phyloP scores from a whole-genome alignment of 441 rosid species.

The Kokia cookei region DNA sequence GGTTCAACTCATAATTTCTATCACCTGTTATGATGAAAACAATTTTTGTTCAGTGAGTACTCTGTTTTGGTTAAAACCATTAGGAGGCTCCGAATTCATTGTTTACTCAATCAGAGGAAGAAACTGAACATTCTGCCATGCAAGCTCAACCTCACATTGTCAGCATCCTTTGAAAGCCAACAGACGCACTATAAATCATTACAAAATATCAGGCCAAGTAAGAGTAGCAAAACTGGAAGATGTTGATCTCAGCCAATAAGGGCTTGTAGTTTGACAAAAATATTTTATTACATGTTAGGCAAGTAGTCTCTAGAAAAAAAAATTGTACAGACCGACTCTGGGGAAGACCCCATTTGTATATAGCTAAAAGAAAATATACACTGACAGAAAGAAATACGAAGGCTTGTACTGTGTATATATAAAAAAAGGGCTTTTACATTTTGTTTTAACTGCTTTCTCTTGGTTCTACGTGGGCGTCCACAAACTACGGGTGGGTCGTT shows the following conservation, averaged over 20 bases:
- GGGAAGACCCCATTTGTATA: background rate
- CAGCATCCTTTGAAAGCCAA: conserved; percentile 20
- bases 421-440: background rate
- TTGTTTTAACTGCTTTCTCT: background rate
- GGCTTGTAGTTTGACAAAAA: background rate
- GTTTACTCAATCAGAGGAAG: conserved; percentile 51
- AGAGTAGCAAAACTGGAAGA: background rate
- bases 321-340: background rate
- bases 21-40: background rate
- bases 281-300: background rate
- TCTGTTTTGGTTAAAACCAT: background rate
- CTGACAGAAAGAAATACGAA: background rate
- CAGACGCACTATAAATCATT: background rate
- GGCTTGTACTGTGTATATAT: background rate
- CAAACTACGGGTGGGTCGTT: too few relatives aligned
- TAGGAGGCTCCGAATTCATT: conserved; percentile 32
- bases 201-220: background rate
- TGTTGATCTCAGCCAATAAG: background rate
- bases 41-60: background rate
- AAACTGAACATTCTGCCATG: conserved; percentile 33
- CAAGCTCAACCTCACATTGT: conserved; percentile 35
- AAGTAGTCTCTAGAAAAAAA: background rate
- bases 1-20: background rate
- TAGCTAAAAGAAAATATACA: background rate
- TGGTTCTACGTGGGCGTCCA: too few relatives aligned